Evolutionary conservation across 2,329 filamentous ascomycete genomes (phyloP).

Genomic region (Fusarium guadeloupense): DNA sequence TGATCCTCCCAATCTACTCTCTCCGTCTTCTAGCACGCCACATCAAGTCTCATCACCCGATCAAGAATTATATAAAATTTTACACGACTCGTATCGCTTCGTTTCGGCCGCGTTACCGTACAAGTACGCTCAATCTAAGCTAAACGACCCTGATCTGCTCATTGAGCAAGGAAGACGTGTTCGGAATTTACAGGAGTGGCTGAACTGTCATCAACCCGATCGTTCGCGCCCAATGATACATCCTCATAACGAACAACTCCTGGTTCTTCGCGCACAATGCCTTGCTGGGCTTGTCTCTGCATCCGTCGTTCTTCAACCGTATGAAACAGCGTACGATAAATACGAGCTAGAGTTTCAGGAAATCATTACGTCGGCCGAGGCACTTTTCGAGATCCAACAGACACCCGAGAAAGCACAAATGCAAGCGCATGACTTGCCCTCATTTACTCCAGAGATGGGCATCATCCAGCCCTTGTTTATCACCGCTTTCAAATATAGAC

Average conservation of each 20-base stretch:
- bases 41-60: not conserved
- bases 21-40: not conserved
- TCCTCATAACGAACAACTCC: not conserved
- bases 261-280: constrained; percentile 22
- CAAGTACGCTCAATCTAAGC: constrained; percentile 1
- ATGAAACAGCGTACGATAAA: constrained; percentile 14
- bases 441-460: constrained; percentile 24
- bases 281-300: constrained; percentile 22
- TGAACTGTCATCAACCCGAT: not conserved
- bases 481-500: constrained; percentile 10
- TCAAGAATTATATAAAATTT: not conserved
- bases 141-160: constrained; percentile 1
- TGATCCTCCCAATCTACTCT: not conserved
- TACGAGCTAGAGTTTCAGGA: constrained; percentile 20
- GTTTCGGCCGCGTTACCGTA: not conserved
- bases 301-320: constrained; percentile 11
- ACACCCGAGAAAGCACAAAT: not conserved
- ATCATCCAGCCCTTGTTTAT: constrained; percentile 26
- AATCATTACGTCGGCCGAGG: constrained; percentile 12
- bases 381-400: not conserved
- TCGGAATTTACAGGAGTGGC: constrained; percentile 13
- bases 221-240: not conserved
- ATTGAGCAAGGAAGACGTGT: constrained; percentile 17
- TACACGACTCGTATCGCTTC: constrained; percentile 21
- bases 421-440: not conserved